A percentile compares a stretch with the other conserved stretches of the same genome.
These are phyloP conservation scores for Oryza glumipatula DNA, from an alignment of 176 grass and related monocot genomes.

Conservation along the genomic window DNA sequence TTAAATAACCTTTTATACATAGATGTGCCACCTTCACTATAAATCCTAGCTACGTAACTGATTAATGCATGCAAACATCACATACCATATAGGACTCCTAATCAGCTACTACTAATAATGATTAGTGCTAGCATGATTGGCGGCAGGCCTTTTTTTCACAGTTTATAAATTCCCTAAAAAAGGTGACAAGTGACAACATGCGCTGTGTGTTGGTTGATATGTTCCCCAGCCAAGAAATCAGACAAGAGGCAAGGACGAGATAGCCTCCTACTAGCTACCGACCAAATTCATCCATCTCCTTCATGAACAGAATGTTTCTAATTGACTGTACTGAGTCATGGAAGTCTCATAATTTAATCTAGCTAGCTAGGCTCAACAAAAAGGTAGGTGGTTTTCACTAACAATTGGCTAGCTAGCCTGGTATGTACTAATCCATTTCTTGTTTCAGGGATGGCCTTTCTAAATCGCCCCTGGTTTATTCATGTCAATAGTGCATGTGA, in stretches of 20 bases:
- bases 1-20: no score
- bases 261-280: not conserved
- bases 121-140: not conserved
- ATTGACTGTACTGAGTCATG: not conserved
- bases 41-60: no score
- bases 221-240: not conserved
- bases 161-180: not conserved
- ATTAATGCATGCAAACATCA: not conserved
- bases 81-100: not conserved
- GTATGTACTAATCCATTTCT: not conserved
- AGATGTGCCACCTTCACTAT: no score
- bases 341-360: not conserved
- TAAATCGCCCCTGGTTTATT: not conserved
- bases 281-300: not conserved
- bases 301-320: not conserved
- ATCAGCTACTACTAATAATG: not conserved
- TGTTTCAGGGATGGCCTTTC: not conserved
- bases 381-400: not conserved
- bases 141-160: not conserved
- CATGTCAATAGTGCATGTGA: no score
- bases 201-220: not conserved
- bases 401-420: not conserved
- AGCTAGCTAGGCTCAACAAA: not conserved
- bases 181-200: not conserved
- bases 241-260: not conserved